Base-by-base conservation (phyloP, 2,329 filamentous ascomycete genomes). In the Dryadomyces sulphureus region DNA sequence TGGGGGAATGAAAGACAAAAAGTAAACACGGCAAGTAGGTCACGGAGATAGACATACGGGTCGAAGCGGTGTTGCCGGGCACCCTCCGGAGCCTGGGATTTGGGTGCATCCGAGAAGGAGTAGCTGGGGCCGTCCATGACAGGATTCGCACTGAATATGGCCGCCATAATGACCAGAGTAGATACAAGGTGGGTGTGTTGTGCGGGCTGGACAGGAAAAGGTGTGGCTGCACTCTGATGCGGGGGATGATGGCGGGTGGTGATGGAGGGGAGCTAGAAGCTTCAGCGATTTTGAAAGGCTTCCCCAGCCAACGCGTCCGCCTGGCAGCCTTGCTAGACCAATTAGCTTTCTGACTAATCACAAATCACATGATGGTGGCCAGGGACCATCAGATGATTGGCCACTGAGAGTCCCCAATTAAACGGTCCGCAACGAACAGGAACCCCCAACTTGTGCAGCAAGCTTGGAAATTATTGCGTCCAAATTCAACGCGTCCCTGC, bases 51-150 rank as follows among this genome's bases (percentile, higher is more conserved):
- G 6, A 55, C 84, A 59, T 76, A 94, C 89, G 90, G 89, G 67
- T 94, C 89, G 69, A 95, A 95, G 56, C 80, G 78, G 67, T 93
- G 89, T 69, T 92, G 68, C 56, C 75, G 72, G 50, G 70, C 57
- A 35, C 60, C 68, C 58, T 75, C 73, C 53, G 72, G 75, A 38
- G 65, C 60, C 50, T 66, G 63, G 51, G 63, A 63, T 60, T 67
- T 69, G 59, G 77, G 75, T 45, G 69, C 64, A 57, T 81, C 76
- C 56, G 71, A 74, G 66, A 80, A 77, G 52, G 77, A 79, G 65
- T 82, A 82, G 68, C 75, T 80, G 59, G 78, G 76, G 53, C 77
- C 77, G 62, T 81, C 78, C 68, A 80, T 71, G 59, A 79, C 59
- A 54, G 77, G 76, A 62, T 81, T 81, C 64, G 81, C 77, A 65